phyloP scores from a whole-genome alignment of 1,139 yeast genomes.

The Pichia sorboxylosa region DNA sequence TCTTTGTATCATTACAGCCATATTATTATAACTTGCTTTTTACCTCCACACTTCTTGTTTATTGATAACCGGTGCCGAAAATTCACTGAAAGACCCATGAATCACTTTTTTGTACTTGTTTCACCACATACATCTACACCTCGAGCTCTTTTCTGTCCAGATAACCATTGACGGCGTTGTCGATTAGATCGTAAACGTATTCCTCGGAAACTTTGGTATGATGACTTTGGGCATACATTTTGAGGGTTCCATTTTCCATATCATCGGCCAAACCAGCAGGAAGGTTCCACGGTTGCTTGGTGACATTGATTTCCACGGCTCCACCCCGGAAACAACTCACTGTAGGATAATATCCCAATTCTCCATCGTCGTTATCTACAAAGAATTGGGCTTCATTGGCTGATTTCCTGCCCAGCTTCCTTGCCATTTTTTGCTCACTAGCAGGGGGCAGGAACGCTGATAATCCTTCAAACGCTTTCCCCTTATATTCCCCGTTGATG shows the following conservation, averaged over 20 bases:
- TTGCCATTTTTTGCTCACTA: constrained; percentile 28
- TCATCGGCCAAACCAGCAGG: constrained; percentile 28
- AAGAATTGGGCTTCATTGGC: constrained; percentile 21
- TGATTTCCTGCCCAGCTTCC: constrained; percentile 1
- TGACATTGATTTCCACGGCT: constrained; percentile 54
- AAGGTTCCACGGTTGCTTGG: constrained; percentile 45
- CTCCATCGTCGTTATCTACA: constrained; percentile 53
- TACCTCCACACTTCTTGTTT: too few relatives aligned
- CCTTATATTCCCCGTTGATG: constrained; percentile 64
- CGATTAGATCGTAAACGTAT: constrained; percentile 69
- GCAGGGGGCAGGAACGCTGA: constrained; percentile 73
- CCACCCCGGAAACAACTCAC: constrained; percentile 78
- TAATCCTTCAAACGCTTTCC: constrained; percentile 54
- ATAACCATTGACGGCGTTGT: constrained; percentile 67
- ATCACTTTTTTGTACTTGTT: background rate
- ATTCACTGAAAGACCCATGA: background rate
- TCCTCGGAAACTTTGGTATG: constrained; percentile 70
- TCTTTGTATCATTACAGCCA: too few relatives aligned
- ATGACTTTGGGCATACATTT: constrained; percentile 44
- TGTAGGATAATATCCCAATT: constrained; percentile 85
- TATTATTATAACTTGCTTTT: too few relatives aligned
- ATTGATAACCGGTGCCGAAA: too few relatives aligned
- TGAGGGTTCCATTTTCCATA: constrained; percentile 23
- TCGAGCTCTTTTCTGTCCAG: constrained; percentile 28
- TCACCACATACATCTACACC: background rate